Conservation (phyloP, 441 rosid species). For the Arabidopsis lyrata region DNA sequence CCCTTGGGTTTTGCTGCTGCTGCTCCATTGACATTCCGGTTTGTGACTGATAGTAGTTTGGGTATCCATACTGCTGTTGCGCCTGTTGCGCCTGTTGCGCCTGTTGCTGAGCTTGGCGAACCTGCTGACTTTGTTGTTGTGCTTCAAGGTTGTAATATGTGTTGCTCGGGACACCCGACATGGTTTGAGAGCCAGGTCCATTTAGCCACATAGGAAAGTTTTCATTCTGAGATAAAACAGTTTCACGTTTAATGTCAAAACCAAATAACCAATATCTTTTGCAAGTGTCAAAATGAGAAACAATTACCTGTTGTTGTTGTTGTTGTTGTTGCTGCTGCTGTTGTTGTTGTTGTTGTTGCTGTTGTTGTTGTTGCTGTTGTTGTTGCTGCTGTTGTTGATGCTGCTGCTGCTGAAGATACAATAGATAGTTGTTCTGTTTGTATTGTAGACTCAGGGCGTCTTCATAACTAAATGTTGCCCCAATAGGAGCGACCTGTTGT, state of each 20-base stretch:
- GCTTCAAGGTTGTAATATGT: conserved; percentile 89
- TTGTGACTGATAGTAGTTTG: conserved; percentile 80
- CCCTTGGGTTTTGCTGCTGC: conserved; percentile 75
- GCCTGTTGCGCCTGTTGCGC: conserved; percentile 55
- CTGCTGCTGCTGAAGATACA: conserved; percentile 28
- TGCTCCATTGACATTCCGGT: conserved; percentile 74
- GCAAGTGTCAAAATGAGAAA: not conserved
- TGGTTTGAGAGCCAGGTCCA: conserved; percentile 75
- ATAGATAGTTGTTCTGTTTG: conserved; percentile 24
- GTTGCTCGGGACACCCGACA: conserved; percentile 71
- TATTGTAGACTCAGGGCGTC: conserved; percentile 23
- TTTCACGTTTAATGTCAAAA: not conserved
- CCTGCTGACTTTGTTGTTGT: conserved; percentile 55
- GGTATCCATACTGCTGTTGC: conserved; percentile 65
- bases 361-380: not conserved
- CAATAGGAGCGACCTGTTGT: conserved; percentile 60
- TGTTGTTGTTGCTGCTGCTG: not conserved
- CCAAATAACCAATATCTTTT: not conserved
- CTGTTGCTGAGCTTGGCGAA: conserved; percentile 87
- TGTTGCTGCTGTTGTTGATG: not conserved
- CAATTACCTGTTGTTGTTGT: conserved; percentile 23
- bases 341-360: not conserved
- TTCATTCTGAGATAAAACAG: conserved; percentile 66
- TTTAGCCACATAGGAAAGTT: conserved; percentile 83
- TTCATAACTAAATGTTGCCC: conserved; percentile 26